These are phyloP conservation scores for Alternaria sp. DNA, from an alignment of 2,329 filamentous ascomycete genomes.

Conservation along the genomic window DNA sequence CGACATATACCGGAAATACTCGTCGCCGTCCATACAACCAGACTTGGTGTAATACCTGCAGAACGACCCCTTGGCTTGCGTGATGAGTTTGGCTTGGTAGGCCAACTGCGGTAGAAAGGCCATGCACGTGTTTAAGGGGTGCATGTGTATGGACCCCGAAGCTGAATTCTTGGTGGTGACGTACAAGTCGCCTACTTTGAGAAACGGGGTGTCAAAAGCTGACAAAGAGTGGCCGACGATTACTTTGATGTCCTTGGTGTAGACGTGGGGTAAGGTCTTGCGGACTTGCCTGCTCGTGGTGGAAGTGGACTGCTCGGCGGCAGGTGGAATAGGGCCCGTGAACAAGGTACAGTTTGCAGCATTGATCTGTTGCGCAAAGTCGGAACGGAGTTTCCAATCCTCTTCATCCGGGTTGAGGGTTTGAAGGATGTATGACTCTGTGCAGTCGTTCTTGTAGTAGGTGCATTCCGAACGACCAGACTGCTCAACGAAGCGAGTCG, in stretches of 20 bases:
- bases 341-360: background rate
- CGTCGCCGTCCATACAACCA: slow-evolving; percentile 2
- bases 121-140: background rate
- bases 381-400: background rate
- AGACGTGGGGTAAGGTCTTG: background rate
- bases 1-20: background rate
- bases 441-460: background rate
- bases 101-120: background rate
- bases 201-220: background rate
- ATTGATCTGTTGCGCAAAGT: background rate
- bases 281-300: background rate
- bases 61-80: background rate
- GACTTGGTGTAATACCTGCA: slow-evolving; percentile 11
- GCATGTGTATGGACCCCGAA: background rate
- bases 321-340: too few relatives aligned
- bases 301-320: background rate
- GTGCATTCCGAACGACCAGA: background rate
- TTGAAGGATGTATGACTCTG: background rate
- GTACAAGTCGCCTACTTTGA: slow-evolving; percentile 2
- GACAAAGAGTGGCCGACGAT: background rate
- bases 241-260: background rate
- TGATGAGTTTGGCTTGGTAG: background rate
- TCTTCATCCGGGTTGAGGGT: background rate
- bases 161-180: background rate
- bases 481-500: background rate